Percentiles rank a stretch among this genome's conserved stretches.
These are phyloP conservation scores for Populus nigra DNA, from an alignment of 345 rosid genomes.

Conservation along the genomic window DNA sequence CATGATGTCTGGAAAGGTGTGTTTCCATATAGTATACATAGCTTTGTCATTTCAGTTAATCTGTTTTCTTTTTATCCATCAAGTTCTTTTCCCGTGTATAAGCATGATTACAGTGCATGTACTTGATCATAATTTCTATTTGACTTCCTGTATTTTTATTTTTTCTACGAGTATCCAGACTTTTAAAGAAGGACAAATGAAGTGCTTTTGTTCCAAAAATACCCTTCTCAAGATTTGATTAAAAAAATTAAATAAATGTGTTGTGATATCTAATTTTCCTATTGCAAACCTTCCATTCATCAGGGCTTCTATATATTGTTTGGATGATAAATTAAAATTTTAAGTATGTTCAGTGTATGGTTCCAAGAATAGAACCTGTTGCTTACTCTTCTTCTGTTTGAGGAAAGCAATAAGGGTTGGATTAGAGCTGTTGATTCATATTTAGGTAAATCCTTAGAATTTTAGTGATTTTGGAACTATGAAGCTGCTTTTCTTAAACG, in stretches of 20 bases:
- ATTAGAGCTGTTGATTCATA: background rate
- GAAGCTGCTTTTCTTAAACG: background rate
- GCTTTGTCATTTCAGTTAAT: too few relatives aligned
- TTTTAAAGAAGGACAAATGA: too few relatives aligned
- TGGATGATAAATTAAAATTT: background rate
- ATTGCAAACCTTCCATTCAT: background rate
- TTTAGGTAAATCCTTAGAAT: background rate
- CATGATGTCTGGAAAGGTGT: conserved; percentile 97
- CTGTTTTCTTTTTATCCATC: conserved; percentile 2
- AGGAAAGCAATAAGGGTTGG: background rate
- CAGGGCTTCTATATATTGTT: background rate
- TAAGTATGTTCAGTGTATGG: background rate
- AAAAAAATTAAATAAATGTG: too few relatives aligned
- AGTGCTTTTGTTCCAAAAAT: too few relatives aligned
- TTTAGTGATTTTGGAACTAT: background rate
- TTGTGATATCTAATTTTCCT: too few relatives aligned
- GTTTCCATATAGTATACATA: background rate
- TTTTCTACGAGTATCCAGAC: too few relatives aligned
- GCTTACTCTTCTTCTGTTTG: background rate
- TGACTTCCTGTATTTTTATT: too few relatives aligned
- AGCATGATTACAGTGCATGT: background rate
- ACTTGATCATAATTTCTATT: too few relatives aligned
- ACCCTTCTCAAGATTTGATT: too few relatives aligned
- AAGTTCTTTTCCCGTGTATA: background rate
- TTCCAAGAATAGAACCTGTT: background rate